Percentiles rank a stretch among this genome's conserved stretches.
Conservation (phyloP, 2,329 filamentous ascomycete species). For the Triangularia setosa region DNA sequence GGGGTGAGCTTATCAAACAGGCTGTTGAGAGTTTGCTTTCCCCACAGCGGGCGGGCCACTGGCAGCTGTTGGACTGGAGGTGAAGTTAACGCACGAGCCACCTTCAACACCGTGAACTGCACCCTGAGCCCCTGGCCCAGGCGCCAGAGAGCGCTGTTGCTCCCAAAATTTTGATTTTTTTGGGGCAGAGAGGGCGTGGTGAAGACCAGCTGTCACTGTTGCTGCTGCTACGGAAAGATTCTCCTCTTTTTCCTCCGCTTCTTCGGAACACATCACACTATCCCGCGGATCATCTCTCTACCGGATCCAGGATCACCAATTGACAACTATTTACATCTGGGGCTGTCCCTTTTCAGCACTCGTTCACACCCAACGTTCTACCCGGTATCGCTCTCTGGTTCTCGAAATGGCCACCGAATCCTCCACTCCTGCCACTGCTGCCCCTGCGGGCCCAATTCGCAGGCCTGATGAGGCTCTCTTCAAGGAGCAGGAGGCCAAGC, state of each 20-base stretch:
- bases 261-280: background rate
- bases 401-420: slow-evolving; percentile 43
- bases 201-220: slow-evolving; percentile 6
- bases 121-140: background rate
- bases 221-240: background rate
- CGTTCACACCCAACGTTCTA: slow-evolving; percentile 4
- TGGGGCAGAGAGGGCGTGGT: background rate
- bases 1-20: background rate
- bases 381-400: slow-evolving; percentile 10
- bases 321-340: background rate
- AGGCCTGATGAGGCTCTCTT: slow-evolving; percentile 84
- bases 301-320: background rate
- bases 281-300: background rate
- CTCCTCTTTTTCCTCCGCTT: slow-evolving; percentile 9
- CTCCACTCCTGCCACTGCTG: slow-evolving; percentile 35
- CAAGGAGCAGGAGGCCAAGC: slow-evolving; percentile 72
- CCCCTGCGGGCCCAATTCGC: slow-evolving; percentile 60
- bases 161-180: background rate
- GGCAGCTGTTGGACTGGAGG: background rate
- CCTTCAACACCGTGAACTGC: too few species aligned
- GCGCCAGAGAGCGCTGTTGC: background rate
- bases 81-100: background rate
- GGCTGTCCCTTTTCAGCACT: slow-evolving; percentile 1
- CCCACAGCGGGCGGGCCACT: background rate
- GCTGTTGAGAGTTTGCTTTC: background rate